phyloP scores from a whole-genome alignment of 1,284 basidiomycete species.

The Ceratobasidium sp. region DNA sequence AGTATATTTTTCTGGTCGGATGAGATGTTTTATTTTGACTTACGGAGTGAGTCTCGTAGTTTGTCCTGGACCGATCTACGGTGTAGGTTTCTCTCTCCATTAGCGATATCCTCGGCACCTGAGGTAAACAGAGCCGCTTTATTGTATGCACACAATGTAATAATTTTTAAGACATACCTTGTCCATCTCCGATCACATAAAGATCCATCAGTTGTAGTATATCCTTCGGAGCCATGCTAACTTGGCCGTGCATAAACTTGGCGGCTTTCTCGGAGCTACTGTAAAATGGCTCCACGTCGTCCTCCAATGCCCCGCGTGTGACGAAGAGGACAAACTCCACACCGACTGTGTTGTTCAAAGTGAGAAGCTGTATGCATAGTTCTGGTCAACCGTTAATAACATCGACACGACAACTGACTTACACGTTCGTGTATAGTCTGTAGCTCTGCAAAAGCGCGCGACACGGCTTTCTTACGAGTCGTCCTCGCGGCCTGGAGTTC shows the following conservation, averaged over 20 bases:
- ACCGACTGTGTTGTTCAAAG: background rate
- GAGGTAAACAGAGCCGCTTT: no score
- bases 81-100: no score
- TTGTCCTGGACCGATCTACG: no score
- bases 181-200: background rate
- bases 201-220: background rate
- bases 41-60: no score
- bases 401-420: background rate
- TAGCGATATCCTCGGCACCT: no score
- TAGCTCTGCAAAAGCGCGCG: background rate
- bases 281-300: constrained; percentile 1
- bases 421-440: background rate
- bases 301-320: background rate
- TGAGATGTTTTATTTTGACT: no score
- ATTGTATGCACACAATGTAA: background rate
- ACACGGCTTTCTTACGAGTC: background rate
- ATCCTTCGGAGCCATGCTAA: constrained; percentile 4
- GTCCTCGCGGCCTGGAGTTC: background rate
- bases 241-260: constrained; percentile 1
- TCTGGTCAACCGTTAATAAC: background rate
- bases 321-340: background rate
- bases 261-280: background rate
- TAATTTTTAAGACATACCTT: background rate
- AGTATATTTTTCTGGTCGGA: no score
- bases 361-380: background rate